A percentile compares a stretch with the other conserved stretches of the same genome.
Evolutionary conservation across 176 grass and related monocot genomes (phyloP).

Genomic region (Aegilops tauschii): DNA sequence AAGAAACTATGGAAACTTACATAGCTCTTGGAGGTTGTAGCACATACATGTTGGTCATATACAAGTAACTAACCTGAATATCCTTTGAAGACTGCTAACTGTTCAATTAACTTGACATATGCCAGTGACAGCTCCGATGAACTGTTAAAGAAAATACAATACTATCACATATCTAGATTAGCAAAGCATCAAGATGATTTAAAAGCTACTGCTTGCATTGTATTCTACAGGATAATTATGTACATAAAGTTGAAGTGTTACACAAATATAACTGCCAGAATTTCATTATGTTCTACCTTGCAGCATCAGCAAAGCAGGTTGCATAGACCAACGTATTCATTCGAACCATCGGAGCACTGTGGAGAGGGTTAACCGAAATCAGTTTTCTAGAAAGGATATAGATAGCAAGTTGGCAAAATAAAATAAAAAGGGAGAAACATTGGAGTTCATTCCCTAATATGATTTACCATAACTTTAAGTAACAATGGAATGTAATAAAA

Average conservation of each 20-base stretch:
- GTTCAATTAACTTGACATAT: constrained; percentile 89
- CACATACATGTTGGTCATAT: neutral
- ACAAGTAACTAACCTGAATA: constrained; percentile 60
- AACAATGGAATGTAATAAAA: neutral
- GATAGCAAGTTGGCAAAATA: neutral
- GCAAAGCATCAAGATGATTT: constrained; percentile 13
- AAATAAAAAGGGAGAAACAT: neutral
- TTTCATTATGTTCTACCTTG: constrained; percentile 59
- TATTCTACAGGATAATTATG: neutral
- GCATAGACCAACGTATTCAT: constrained; percentile 87
- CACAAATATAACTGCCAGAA: neutral
- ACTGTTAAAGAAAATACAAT: constrained; percentile 51
- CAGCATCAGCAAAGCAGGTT: constrained; percentile 85
- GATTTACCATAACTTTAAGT: neutral
- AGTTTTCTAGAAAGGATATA: constrained; percentile 6
- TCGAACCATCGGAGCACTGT: constrained; percentile 81
- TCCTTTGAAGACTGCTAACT: constrained; percentile 76
- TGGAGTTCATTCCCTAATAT: constrained; percentile 16
- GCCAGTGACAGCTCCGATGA: constrained; percentile 71
- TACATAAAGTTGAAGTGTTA: constrained; percentile 6
- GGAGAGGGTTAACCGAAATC: constrained; percentile 18
- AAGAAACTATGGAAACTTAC: neutral
- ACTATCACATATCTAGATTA: constrained; percentile 23
- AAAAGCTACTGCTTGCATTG: neutral
- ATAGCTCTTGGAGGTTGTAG: neutral